Conservation (phyloP, 257 asterid genomes). For the Salvia miltiorrhiza region DNA sequence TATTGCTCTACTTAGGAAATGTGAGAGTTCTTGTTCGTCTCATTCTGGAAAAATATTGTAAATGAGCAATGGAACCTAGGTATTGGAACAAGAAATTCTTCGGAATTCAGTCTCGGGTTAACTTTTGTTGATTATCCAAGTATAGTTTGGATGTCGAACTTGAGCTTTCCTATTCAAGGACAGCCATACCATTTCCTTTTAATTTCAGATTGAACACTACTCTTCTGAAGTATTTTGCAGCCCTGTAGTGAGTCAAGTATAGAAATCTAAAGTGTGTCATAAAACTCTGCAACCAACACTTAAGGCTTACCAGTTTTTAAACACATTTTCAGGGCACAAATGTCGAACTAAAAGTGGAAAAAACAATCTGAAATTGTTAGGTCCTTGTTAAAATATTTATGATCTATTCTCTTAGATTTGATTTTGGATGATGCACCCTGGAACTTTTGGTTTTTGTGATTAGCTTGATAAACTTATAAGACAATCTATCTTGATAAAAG, state of each 20-base stretch:
- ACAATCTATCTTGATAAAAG: background rate
- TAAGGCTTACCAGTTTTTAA: no score
- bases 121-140: background rate
- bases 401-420: background rate
- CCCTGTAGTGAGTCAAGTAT: background rate
- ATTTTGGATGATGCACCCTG: background rate
- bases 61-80: background rate
- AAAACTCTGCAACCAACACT: no score
- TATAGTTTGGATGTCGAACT: background rate
- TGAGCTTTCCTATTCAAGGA: background rate
- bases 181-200: background rate
- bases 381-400: background rate
- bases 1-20: background rate
- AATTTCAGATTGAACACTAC: background rate
- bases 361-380: no score
- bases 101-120: background rate
- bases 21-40: background rate
- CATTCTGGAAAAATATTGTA: background rate
- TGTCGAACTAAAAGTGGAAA: background rate
- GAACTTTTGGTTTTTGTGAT: background rate
- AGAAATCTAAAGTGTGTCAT: background rate
- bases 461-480: background rate
- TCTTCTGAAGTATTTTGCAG: background rate
- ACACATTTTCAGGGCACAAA: background rate
- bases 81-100: background rate